Base-by-base conservation (phyloP, 345 rosid species). In the Durio zibethinus region DNA sequence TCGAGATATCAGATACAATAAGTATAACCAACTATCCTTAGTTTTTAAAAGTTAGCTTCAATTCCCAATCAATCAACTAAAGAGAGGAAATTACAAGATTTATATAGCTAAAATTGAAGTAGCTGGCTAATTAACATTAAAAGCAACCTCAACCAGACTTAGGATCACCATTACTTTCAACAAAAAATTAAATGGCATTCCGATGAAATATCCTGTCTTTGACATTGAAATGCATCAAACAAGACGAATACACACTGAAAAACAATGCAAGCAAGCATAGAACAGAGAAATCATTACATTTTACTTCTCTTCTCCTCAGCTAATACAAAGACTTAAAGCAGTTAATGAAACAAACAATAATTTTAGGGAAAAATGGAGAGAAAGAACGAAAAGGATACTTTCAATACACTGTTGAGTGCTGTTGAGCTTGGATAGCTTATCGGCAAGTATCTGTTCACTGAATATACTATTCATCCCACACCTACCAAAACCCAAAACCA, bases 371-470 rank as follows among this genome's bases (percentile, higher is more conserved):
- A 16, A 50, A 50, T 4, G 67, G 67, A 7, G 16, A 33, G 43
- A 62, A 61, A 31, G 20, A 81, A 14, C 12, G 70, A 73, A 77
- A 81, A 87, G 88, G 90, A 89, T 96, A 96, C 99, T 93, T 88
- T 96, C 98, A 79, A 96, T 96, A 42, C 97, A 91, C 77, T 93
- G 98, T 67, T 96, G 98, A 59, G 97, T 92, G 92, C 97, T 87
- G 83, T 93, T 92, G 89, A 93, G 97, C 95, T 96, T 92, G 27
- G 97, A 88, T 73, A 96, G 99, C 92, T 93, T 93, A 76, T 96
- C 99, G 72, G 91, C 92, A 65, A 96, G 93, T 84, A 93, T 92
- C 90, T 92, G 88, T 83, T 96, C 98, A 70, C 91, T 93, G 84
- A 92, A 96, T 40, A 89, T 15, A 84, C 90, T 93, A 93, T 89